Evolutionary conservation across 2,329 filamentous ascomycete genomes (phyloP).

Genomic region (Alternaria solani): DNA sequence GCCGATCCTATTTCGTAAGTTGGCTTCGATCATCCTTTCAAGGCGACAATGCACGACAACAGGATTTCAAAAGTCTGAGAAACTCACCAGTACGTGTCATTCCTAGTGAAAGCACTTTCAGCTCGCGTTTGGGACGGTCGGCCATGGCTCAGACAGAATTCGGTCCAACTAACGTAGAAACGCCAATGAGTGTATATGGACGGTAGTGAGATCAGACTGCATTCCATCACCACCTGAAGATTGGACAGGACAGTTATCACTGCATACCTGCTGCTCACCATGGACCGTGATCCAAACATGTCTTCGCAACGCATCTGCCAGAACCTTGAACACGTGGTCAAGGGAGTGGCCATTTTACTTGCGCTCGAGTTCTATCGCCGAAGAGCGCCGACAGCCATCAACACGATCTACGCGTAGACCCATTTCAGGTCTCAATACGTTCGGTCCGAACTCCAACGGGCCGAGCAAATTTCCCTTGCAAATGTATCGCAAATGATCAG

Average conservation of each 20-base stretch:
- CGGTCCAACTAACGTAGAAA: not conserved
- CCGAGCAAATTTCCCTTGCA: conserved; percentile 6
- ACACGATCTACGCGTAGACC: not conserved
- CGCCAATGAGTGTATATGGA: not conserved
- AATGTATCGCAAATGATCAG: not conserved
- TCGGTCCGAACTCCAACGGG: not conserved
- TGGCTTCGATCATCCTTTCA: not conserved
- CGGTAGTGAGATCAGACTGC: not conserved
- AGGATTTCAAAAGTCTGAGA: not conserved
- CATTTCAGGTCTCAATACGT: not conserved
- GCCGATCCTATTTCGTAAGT: conserved; percentile 7
- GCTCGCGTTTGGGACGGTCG: conserved; percentile 7
- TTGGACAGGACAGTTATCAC: not conserved
- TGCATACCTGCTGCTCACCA: not conserved
- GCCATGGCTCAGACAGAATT: not conserved
- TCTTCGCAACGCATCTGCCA: not conserved
- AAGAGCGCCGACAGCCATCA: not conserved
- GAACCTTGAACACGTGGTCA: conserved; percentile 9
- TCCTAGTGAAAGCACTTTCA: conserved; percentile 9
- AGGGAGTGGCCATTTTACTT: conserved; percentile 3
- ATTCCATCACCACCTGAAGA: not conserved
- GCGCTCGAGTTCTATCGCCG: not conserved
- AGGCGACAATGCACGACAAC: not conserved
- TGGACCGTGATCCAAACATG: not conserved
- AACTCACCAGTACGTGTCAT: conserved; percentile 12